Evolutionary conservation across 805 yeast species (phyloP).

Genomic region (Candida peoriensis): DNA sequence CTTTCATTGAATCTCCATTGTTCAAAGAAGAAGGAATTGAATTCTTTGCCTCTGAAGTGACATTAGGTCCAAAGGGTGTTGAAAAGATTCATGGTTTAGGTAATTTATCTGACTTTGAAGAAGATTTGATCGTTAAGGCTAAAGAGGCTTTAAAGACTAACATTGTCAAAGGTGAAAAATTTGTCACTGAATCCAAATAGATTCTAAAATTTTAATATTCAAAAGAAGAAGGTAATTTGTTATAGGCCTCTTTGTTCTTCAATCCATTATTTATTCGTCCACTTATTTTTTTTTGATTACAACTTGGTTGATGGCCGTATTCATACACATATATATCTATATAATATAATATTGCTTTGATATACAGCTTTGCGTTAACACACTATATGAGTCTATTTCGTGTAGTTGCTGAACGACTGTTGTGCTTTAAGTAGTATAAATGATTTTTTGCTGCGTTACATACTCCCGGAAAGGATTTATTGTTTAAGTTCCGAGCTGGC

Average conservation of each 20-base stretch:
- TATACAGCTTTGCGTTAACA: too few relatives aligned
- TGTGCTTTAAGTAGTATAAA: too few relatives aligned
- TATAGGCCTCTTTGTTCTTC: too few relatives aligned
- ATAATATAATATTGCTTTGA: too few relatives aligned
- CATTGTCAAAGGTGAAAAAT: slow-evolving; percentile 90
- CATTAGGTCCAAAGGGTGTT: slow-evolving; percentile 90
- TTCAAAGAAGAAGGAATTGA: slow-evolving; percentile 83
- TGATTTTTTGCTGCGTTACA: too few relatives aligned
- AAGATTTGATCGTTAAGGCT: slow-evolving; percentile 74
- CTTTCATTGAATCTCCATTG: slow-evolving; percentile 77
- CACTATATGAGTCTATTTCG: too few relatives aligned
- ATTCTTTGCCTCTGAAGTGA: slow-evolving; percentile 93
- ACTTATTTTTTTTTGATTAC: background rate
- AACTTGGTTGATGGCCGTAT: background rate
- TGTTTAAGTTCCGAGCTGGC: too few relatives aligned
- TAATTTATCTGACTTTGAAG: slow-evolving; percentile 69
- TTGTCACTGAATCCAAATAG: slow-evolving; percentile 70
- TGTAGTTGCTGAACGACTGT: too few relatives aligned
- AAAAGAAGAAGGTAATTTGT: too few relatives aligned
- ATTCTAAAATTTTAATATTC: too few relatives aligned
- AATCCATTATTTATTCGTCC: too few relatives aligned
- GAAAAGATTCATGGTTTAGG: slow-evolving; percentile 77
- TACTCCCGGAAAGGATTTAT: too few relatives aligned
- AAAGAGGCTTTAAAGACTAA: slow-evolving; percentile 86
- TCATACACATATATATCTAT: slow-evolving; percentile 1